Base-by-base conservation (phyloP, 2,329 filamentous ascomycete genomes). In the Cryoendolithus antarcticus region DNA sequence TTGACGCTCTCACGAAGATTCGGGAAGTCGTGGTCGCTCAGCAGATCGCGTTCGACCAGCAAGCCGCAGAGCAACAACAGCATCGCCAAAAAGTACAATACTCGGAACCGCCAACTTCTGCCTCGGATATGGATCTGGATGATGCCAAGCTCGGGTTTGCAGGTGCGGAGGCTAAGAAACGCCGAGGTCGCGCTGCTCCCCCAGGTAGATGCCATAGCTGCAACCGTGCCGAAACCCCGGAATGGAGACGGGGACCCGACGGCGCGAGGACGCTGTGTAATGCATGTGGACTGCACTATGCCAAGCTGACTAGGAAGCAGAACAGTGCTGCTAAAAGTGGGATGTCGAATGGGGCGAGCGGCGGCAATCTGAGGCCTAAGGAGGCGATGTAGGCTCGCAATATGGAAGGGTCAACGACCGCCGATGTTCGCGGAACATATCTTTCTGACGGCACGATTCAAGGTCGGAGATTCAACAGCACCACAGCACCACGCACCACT, bases 121-220 rank as follows among this genome's bases (percentile, higher is more conserved):
- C 81, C 19, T 80, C 85, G 41, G 64, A 70, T 13, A 67, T 71
- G 45, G 75, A 77, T 62, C 79, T 77, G 48, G 67, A 67, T 19
- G 76, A 82, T 39, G 69, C 40, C 37, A 48, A 48, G 37, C 70
- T 71, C 45, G 71, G 74, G 10, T 89, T 86, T 52, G 72, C 75
- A 33, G 75, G 82, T 32, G 71, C 75, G 5, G 88, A 95, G 56
- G 76, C 80, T 11, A 95, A 95, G 65, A 94, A 94, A 63, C 74
- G 89, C 45, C 77, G 89, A 65, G 89, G 89, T 44, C 84, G 91
- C 58, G 89, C 89, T 50, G 91, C 91, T 55, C 89, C 86, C 48
- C 89, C 91, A 39, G 91, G 91, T 32, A 75, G 89, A 65, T 96
- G 91, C 62, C 91, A 96, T 63, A 96, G 89, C 62, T 98, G 91